These are phyloP conservation scores for Verticillium nubilum DNA, from an alignment of 2,329 filamentous ascomycete species.

Conservation along the genomic window DNA sequence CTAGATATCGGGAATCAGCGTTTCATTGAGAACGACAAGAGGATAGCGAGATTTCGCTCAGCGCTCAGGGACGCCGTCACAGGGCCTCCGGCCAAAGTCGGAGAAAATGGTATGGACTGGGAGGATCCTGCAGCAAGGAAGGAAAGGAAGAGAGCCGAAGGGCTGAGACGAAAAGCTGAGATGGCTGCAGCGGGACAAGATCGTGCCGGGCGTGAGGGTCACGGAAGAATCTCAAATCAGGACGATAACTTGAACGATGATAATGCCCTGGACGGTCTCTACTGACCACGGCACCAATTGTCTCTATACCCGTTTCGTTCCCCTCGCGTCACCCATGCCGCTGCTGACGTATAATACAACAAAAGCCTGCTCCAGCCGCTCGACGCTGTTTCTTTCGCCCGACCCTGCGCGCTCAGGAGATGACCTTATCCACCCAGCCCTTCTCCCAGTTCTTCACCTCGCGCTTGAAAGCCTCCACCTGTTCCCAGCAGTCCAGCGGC, in stretches of 20 bases:
- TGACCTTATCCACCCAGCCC: conserved; percentile 80
- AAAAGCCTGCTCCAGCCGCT: not conserved
- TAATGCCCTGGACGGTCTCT: not conserved
- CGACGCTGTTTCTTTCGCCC: not conserved
- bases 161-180: conserved; percentile 46
- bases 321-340: not conserved
- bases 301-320: conserved; percentile 1
- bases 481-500: conserved; percentile 89
- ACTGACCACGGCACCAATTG: not conserved
- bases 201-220: not conserved
- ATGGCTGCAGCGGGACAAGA: conserved; percentile 16
- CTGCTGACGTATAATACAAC: conserved; percentile 7
- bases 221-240: not conserved
- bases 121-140: conserved; percentile 47
- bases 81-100: conserved; percentile 17
- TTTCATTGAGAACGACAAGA: conserved; percentile 62
- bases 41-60: conserved; percentile 59
- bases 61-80: conserved; percentile 36
- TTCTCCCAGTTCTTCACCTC: conserved; percentile 84
- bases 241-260: not conserved
- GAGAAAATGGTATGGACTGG: conserved; percentile 40
- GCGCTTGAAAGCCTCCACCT: conserved; percentile 85
- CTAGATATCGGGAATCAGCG: conserved; percentile 68
- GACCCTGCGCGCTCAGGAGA: conserved; percentile 31
- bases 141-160: conserved; percentile 53